Evolutionary conservation across 139 green algal species (phyloP), one percentile per base, ranked within the genome.

Genomic region (Zygnema cylindricum): DNA sequence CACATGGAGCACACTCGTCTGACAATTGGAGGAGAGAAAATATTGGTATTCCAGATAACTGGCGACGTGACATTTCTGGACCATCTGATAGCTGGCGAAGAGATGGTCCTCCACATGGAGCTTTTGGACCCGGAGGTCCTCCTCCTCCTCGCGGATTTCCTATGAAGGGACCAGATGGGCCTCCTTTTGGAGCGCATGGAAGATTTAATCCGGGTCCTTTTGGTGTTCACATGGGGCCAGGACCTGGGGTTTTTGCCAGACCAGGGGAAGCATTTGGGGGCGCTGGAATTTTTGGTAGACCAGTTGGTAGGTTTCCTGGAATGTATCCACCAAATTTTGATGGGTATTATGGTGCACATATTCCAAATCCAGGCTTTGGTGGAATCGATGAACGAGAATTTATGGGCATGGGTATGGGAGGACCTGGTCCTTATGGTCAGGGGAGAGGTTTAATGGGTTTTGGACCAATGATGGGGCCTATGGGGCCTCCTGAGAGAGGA

Each of bases 291-390:
- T 63, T 63, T 63, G 49, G 49, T 63, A 63, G 49, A 63, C 49
- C 49, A 25, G 49, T 63, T 63, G 49, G 49, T 63, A 63, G 49
- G 49, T 63, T 63, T 63, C 49, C 49, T 25, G 49, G 49, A 63
- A 63, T 63, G 49, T 63, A 63, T 16, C 49, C 49, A 63, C 49
- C 49, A 63, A 63, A 63, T 63, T 63, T 63, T 63, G 49, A 63
- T 16, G 49, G 49, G 7, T 63, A 63, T 16, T 63, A 63, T 63
- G 49, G 49, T 7, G 7, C 49, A 25, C 49, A 63, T 63, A 63
- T 63, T 7, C 49, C 49, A 25, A 16, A 16, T 16, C 49, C 49
- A 63, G 49, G 49, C 7, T 63, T 63, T 63, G 49, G 49, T 25
- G 49, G 49, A 63, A 63, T 63, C 7, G 49, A 63, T 16, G 49